Percentiles rank a stretch among this genome's conserved stretches.
Evolutionary conservation across 495 filamentous ascomycete genomes (phyloP).

Genomic region (Aspergillus biplanus): DNA sequence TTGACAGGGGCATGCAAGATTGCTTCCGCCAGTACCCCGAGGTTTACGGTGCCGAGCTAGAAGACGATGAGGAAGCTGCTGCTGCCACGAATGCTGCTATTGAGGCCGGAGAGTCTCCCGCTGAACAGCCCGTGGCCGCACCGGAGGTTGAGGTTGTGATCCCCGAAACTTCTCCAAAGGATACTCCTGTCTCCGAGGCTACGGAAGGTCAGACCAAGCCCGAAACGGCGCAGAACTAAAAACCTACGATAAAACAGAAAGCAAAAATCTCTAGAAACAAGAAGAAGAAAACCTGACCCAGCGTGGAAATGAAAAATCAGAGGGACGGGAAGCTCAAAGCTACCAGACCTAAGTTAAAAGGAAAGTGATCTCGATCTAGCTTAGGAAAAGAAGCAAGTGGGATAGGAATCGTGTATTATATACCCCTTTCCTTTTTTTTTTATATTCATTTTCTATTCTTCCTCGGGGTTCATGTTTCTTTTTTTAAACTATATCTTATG

Average conservation of each 20-base stretch:
- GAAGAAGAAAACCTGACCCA: not conserved
- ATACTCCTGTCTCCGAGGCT: conserved; percentile 54
- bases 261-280: conserved; percentile 5
- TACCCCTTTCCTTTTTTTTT: conserved; percentile 24
- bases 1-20: conserved; percentile 84
- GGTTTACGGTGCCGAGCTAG: conserved; percentile 86
- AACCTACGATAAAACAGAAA: conserved; percentile 7
- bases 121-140: conserved; percentile 16
- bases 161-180: conserved; percentile 32
- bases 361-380: not conserved
- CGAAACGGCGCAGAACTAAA: conserved; percentile 36
- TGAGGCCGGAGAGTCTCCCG: not conserved
- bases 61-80: conserved; percentile 71
- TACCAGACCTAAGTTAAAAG: not conserved
- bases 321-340: not conserved
- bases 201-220: conserved; percentile 37
- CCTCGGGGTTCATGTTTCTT: not conserved
- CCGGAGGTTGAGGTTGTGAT: conserved; percentile 31
- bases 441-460: conserved; percentile 7
- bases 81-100: conserved; percentile 12
- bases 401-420: conserved; percentile 4
- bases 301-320: not conserved
- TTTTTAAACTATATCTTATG: not conserved
- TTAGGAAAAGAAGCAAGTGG: not conserved
- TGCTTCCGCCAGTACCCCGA: conserved; percentile 94